Evolutionary conservation across 208 protist genomes (phyloP).

Genomic region (Porcisia deanei): DNA sequence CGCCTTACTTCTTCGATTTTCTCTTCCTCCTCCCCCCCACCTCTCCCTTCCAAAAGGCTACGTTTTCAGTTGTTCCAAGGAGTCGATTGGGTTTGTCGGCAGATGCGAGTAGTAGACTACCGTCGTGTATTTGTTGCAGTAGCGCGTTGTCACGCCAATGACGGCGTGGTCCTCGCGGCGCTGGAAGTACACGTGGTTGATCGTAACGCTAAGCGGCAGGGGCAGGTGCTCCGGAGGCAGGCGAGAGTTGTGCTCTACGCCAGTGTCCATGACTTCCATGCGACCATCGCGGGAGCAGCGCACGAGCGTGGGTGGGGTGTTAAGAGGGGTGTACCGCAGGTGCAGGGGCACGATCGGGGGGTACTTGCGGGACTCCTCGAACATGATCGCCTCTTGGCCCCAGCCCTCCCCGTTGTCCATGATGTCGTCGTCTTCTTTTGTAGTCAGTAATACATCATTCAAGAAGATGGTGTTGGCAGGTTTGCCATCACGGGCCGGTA

Average conservation of each 20-base stretch:
- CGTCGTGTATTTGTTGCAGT: slow-evolving; percentile 91
- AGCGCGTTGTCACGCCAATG: slow-evolving; percentile 86
- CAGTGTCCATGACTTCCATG: slow-evolving; percentile 48
- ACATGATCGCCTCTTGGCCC: slow-evolving; percentile 82
- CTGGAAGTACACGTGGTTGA: slow-evolving; percentile 94
- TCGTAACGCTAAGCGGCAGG: slow-evolving; percentile 86
- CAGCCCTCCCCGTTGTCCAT: slow-evolving; percentile 81
- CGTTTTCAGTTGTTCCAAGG: slow-evolving; percentile 18
- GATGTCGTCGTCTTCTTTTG: slow-evolving; percentile 79
- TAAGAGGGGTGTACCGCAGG: slow-evolving; percentile 90
- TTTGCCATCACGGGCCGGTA: slow-evolving; percentile 47
- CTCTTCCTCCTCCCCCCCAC: background rate
- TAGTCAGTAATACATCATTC: slow-evolving; percentile 70
- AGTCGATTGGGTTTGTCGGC: slow-evolving; percentile 28
- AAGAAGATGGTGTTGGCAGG: slow-evolving; percentile 72
- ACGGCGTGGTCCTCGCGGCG: slow-evolving; percentile 85
- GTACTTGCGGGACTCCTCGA: slow-evolving; percentile 87
- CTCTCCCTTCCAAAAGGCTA: background rate
- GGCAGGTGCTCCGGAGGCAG: slow-evolving; percentile 77
- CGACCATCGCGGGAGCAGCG: slow-evolving; percentile 67
- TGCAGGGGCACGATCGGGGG: slow-evolving; percentile 90
- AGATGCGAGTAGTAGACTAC: slow-evolving; percentile 88
- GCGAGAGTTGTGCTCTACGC: slow-evolving; percentile 32
- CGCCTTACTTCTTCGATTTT: background rate
- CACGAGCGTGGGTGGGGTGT: slow-evolving; percentile 89